Evolutionary conservation across 768 basidiomycete species (phyloP).

Genomic region (Kwoniella botswanensis): DNA sequence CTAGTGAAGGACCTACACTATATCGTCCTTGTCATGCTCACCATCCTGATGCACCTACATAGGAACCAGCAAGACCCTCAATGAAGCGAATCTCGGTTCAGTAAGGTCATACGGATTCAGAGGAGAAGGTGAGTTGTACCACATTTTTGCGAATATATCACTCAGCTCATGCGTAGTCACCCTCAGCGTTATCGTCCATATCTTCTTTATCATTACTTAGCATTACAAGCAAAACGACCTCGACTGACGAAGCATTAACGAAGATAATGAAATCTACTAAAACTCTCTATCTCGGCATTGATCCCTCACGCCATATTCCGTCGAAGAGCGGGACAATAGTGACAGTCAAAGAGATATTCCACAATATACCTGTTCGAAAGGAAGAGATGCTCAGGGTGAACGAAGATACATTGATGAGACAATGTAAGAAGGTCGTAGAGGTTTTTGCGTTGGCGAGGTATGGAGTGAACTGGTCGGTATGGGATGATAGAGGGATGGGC

Average conservation of each 20-base stretch:
- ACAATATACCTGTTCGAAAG: conserved; percentile 66
- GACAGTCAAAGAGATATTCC: conserved; percentile 85
- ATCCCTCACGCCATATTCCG: conserved; percentile 63
- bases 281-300: conserved; percentile 71
- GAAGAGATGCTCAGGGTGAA: conserved; percentile 11
- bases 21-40: no score
- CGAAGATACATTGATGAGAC: conserved; percentile 60
- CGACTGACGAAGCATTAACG: conserved; percentile 72
- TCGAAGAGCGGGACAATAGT: conserved; percentile 79
- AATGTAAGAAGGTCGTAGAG: conserved; percentile 75
- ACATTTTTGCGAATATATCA: no score
- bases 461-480: conserved; percentile 70
- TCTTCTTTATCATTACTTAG: conserved; percentile 80
- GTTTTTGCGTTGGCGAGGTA: conserved; percentile 75
- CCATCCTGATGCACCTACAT: no score
- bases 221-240: conserved; percentile 74
- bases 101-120: conserved; percentile 79
- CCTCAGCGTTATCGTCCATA: conserved; percentile 65
- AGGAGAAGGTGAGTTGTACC: conserved; percentile 74
- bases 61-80: conserved; percentile 29
- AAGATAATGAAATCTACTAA: conserved; percentile 78
- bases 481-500: conserved; percentile 51
- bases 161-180: not conserved
- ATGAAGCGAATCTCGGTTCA: conserved; percentile 11
- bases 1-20: no score